A percentile compares a stretch with the other conserved stretches of the same genome.
Evolutionary conservation across 148 eudicot genomes (phyloP).

Genomic region (Tetragonia tetragonoides): DNA sequence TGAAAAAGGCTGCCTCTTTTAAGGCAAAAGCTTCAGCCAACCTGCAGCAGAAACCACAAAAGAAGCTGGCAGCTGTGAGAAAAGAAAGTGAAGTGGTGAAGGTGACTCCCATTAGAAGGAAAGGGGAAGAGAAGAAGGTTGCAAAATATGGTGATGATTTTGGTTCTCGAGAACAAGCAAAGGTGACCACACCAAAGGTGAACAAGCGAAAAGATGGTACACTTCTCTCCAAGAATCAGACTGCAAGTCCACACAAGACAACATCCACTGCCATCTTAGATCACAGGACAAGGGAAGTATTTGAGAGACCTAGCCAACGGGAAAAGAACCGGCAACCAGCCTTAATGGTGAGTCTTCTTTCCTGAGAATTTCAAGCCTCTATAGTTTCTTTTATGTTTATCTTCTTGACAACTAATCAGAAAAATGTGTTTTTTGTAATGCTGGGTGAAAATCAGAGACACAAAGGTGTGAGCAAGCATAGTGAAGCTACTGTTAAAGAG

Average conservation of each 20-base stretch:
- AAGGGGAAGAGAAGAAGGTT: constrained; percentile 33
- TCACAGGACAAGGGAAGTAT: constrained; percentile 19
- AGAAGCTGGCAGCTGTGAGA: constrained; percentile 34
- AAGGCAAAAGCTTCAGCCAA: constrained; percentile 29
- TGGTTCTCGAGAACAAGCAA: constrained; percentile 29
- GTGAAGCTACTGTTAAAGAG: constrained; percentile 1
- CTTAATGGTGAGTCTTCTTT: constrained; percentile 34
- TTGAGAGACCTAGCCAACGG: constrained; percentile 21
- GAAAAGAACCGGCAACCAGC: constrained; percentile 27
- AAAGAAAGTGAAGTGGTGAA: constrained; percentile 27
- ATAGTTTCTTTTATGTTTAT: not conserved
- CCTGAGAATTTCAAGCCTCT: not conserved
- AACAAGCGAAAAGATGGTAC: constrained; percentile 32
- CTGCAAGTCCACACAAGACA: constrained; percentile 18
- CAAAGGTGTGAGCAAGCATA: constrained; percentile 26
- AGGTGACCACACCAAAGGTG: constrained; percentile 16
- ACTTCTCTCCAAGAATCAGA: constrained; percentile 22
- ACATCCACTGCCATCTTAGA: constrained; percentile 22
- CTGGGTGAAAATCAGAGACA: constrained; percentile 36
- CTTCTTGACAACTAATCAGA: not conserved
- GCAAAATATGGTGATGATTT: constrained; percentile 25
- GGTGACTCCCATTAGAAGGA: constrained; percentile 29
- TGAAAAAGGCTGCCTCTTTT: constrained; percentile 28
- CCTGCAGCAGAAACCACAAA: constrained; percentile 28
- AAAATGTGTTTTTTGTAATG: constrained; percentile 18